These are phyloP conservation scores for Penicillium soppii DNA, from an alignment of 495 filamentous ascomycete species.

Conservation along the genomic window DNA sequence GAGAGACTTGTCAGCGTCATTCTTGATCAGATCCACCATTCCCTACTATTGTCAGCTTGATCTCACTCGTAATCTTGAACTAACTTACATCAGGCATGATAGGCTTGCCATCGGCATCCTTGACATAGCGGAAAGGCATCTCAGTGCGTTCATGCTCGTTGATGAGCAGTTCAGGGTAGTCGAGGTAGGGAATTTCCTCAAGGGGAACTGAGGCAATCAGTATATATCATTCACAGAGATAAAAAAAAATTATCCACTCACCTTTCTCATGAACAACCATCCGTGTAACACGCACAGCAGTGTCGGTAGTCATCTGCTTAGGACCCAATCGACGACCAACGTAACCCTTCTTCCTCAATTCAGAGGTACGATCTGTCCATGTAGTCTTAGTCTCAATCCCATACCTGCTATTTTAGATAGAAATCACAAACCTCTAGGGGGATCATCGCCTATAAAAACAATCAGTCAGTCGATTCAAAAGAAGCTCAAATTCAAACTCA, in stretches of 20 bases:
- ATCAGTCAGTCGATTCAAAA: neutral
- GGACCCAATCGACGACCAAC: slow-evolving; percentile 84
- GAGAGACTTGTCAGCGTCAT: slow-evolving; percentile 89
- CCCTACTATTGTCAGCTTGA: slow-evolving; percentile 52
- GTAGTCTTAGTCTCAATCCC: neutral
- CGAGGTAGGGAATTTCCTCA: slow-evolving; percentile 73
- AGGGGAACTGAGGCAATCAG: slow-evolving; percentile 60
- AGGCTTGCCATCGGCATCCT: slow-evolving; percentile 66
- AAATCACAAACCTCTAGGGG: slow-evolving; percentile 85
- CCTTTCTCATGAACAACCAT: slow-evolving; percentile 82
- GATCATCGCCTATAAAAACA: slow-evolving; percentile 74
- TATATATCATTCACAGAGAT: too few species aligned
- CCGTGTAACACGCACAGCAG: slow-evolving; percentile 88
- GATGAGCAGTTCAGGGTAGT: slow-evolving; percentile 84
- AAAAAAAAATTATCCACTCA: too few species aligned
- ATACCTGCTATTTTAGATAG: too few species aligned
- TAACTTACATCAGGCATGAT: slow-evolving; percentile 82
- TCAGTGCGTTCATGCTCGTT: slow-evolving; percentile 89
- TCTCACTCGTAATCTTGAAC: neutral
- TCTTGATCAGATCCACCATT: slow-evolving; percentile 91
- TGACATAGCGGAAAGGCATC: slow-evolving; percentile 98
- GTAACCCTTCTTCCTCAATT: slow-evolving; percentile 90
- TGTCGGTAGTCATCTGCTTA: slow-evolving; percentile 98
- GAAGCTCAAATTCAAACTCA: slow-evolving; percentile 40
- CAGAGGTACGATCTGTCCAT: slow-evolving; percentile 79